Evolutionary conservation across 2,329 filamentous ascomycete genomes (phyloP).

Genomic region (Periconia sp.): DNA sequence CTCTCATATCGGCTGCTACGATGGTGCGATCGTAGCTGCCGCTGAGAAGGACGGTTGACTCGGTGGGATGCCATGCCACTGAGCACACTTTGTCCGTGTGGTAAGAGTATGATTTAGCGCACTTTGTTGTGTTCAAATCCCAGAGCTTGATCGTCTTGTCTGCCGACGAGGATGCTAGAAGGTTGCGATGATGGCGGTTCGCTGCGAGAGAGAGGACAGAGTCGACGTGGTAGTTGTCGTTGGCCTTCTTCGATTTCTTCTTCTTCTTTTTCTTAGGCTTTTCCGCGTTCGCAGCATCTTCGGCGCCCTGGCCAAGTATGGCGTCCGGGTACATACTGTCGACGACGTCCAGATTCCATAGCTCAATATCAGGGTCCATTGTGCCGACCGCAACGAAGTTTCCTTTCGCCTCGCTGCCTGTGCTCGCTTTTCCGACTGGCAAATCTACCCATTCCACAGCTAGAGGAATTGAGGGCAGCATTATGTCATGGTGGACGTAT

Average conservation of each 20-base stretch:
- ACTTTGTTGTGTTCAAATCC: slow-evolving; percentile 91
- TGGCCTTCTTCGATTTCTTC: slow-evolving; percentile 87
- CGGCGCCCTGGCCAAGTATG: slow-evolving; percentile 76
- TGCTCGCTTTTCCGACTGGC: slow-evolving; percentile 72
- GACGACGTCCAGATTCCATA: slow-evolving; percentile 95
- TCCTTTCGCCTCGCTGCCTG: slow-evolving; percentile 66
- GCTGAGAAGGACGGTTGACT: slow-evolving; percentile 87
- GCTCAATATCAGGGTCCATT: slow-evolving; percentile 97
- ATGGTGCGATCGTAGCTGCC: slow-evolving; percentile 95
- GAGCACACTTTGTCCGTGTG: slow-evolving; percentile 99
- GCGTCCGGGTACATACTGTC: slow-evolving; percentile 99
- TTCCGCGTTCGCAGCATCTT: slow-evolving; percentile 58
- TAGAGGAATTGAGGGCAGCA: slow-evolving; percentile 95
- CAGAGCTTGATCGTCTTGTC: slow-evolving; percentile 98
- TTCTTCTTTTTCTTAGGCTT: slow-evolving; percentile 85
- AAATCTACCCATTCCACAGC: slow-evolving; percentile 96
- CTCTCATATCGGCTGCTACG: slow-evolving; percentile 95
- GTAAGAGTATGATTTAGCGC: slow-evolving; percentile 93
- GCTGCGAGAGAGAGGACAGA: slow-evolving; percentile 89
- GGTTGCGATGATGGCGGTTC: slow-evolving; percentile 91
- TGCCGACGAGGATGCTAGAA: slow-evolving; percentile 92
- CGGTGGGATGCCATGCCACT: slow-evolving; percentile 86
- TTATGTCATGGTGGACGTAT: slow-evolving; percentile 99
- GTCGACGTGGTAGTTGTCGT: slow-evolving; percentile 92
- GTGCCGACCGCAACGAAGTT: slow-evolving; percentile 97